Evolutionary conservation across 257 asterid genomes (phyloP).

Genomic region (Paulownia fortunei): DNA sequence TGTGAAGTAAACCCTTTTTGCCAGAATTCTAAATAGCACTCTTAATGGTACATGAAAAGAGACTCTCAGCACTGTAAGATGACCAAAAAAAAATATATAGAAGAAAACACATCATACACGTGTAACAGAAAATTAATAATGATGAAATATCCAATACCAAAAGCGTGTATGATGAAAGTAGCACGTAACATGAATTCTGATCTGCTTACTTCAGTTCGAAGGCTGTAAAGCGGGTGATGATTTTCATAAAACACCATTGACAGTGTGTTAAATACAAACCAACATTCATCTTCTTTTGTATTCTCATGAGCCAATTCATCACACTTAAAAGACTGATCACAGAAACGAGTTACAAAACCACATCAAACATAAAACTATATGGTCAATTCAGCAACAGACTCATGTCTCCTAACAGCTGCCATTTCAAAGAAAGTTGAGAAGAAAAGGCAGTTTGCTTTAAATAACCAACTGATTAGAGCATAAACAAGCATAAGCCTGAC

Average conservation of each 20-base stretch:
- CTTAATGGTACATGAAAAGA: neutral
- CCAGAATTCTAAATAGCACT: neutral
- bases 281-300: neutral
- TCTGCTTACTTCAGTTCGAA: neutral
- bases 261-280: neutral
- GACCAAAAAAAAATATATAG: neutral
- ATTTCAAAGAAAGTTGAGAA: neutral
- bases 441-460: neutral
- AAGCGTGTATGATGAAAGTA: neutral
- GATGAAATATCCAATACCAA: neutral
- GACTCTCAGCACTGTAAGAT: neutral
- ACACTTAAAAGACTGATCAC: neutral
- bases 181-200: neutral
- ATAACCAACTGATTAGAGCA: neutral
- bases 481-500: neutral
- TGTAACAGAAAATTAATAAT: neutral
- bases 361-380: neutral
- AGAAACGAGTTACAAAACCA: neutral
- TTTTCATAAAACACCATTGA: neutral
- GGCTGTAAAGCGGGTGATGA: neutral
- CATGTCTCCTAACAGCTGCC: neutral
- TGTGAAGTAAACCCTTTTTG: neutral
- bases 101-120: neutral
- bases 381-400: neutral
- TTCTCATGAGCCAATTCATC: neutral